phyloP scores from a whole-genome alignment of 2,329 filamentous ascomycete species.

The Cytospora leucostoma region DNA sequence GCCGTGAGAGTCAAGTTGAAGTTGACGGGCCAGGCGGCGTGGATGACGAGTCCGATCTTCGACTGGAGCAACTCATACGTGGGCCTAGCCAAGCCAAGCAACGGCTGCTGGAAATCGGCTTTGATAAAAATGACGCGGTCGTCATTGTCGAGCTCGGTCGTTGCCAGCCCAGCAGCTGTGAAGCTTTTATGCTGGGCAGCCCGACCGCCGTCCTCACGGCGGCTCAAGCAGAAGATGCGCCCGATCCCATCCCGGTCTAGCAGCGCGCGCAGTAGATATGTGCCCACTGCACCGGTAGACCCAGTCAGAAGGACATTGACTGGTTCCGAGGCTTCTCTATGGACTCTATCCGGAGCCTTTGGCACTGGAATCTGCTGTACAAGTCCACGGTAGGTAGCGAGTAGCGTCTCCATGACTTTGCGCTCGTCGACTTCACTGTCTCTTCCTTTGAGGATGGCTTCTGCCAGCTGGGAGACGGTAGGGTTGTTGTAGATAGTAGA shows the following conservation, averaged over 20 bases:
- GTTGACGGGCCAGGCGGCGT: conserved; percentile 34
- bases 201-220: conserved; percentile 29
- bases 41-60: conserved; percentile 30
- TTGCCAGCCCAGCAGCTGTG: conserved; percentile 5
- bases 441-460: conserved; percentile 19
- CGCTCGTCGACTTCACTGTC: conserved; percentile 18
- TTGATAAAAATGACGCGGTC: conserved; percentile 31
- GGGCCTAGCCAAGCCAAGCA: conserved; percentile 27
- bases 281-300: conserved; percentile 34
- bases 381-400: conserved; percentile 26
- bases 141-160: conserved; percentile 6
- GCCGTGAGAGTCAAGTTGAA: conserved; percentile 31
- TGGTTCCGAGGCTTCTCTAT: not conserved
- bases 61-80: conserved; percentile 27
- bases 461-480: conserved; percentile 27
- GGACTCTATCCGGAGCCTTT: not conserved
- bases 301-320: conserved; percentile 34
- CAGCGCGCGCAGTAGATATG: conserved; percentile 30
- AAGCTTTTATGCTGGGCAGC: conserved; percentile 23
- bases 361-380: conserved; percentile 28
- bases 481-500: conserved; percentile 30
- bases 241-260: conserved; percentile 27
- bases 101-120: conserved; percentile 28
- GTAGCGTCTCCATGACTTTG: conserved; percentile 26
- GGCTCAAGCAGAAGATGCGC: conserved; percentile 36